Evolutionary conservation across 352 stramenopile genomes (phyloP).

Genomic region (Globisporangium spinosum): DNA sequence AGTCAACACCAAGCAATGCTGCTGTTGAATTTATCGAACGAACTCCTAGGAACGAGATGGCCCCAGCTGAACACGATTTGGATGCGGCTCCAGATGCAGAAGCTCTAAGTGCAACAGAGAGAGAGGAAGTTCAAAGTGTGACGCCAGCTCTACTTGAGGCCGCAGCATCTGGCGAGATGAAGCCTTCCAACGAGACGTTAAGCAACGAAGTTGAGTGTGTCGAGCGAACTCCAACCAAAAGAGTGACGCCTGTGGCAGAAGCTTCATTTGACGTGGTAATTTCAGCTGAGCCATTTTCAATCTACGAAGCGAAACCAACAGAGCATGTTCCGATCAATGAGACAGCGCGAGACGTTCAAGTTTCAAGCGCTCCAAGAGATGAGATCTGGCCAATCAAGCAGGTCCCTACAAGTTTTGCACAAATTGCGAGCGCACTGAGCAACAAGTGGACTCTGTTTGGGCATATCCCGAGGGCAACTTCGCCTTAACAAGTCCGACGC

Average conservation of each 20-base stretch:
- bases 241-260: neutral
- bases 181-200: neutral
- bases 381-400: neutral
- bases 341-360: neutral
- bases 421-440: neutral
- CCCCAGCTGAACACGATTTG: too few species aligned
- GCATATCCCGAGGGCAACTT: neutral
- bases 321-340: neutral
- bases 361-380: neutral
- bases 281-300: neutral
- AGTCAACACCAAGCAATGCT: too few species aligned
- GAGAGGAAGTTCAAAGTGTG: too few species aligned
- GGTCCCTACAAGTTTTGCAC: neutral
- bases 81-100: too few species aligned
- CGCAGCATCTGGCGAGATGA: neutral
- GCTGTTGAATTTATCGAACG: too few species aligned
- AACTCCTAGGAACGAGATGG: too few species aligned
- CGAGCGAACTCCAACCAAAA: neutral
- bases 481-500: neutral
- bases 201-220: neutral
- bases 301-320: neutral
- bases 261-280: too few species aligned
- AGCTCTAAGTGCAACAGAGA: too few species aligned
- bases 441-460: neutral
- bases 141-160: neutral